Evolutionary conservation across 805 yeast genomes (phyloP).

Genomic region (Candida germanica): DNA sequence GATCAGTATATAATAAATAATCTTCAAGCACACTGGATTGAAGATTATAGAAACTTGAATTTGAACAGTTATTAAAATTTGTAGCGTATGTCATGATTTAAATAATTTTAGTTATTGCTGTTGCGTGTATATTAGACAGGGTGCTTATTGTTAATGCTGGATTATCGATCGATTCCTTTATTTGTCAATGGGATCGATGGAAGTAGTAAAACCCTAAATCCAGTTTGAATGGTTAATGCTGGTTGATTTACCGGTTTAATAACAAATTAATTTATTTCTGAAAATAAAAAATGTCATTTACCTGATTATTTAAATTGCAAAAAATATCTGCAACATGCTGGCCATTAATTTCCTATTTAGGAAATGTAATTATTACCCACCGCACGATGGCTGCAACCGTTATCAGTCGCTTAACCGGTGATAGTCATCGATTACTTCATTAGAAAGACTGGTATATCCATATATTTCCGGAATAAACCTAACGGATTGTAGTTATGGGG

Average conservation of each 20-base stretch:
- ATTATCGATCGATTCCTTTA: too few relatives aligned
- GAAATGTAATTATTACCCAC: slow-evolving; percentile 4
- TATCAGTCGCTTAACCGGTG: neutral
- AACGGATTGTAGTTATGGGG: too few relatives aligned
- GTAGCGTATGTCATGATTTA: neutral
- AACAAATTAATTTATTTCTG: too few relatives aligned
- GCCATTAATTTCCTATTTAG: slow-evolving; percentile 5
- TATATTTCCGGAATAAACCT: too few relatives aligned
- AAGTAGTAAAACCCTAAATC: neutral
- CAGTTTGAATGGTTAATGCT: too few relatives aligned
- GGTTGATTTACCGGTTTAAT: too few relatives aligned
- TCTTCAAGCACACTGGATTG: neutral
- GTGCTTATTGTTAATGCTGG: neutral
- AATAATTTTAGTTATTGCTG: neutral
- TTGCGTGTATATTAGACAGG: slow-evolving; percentile 1
- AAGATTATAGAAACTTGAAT: slow-evolving; percentile 1
- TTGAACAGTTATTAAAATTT: neutral
- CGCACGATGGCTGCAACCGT: neutral
- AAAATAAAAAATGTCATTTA: too few relatives aligned
- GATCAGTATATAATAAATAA: neutral
- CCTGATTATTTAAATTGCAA: neutral
- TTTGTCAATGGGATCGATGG: neutral
- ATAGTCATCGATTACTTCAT: neutral
- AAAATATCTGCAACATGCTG: neutral
- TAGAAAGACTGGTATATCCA: too few relatives aligned